Conservation (phyloP, 495 filamentous ascomycete species). For the Neurospora sublineolata region DNA sequence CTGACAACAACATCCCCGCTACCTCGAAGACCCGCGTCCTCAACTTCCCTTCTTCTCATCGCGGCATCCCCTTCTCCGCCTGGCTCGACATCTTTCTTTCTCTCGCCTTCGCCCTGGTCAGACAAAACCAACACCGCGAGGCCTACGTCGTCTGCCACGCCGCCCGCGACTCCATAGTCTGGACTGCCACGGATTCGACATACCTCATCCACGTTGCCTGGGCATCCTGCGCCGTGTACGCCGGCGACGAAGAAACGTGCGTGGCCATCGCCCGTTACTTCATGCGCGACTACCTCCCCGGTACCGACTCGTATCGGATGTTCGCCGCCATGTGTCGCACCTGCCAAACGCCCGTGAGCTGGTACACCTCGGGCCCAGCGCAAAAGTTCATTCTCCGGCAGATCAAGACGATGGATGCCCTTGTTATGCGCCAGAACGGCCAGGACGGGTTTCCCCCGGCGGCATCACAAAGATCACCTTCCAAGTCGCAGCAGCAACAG, state of each 20-base stretch:
- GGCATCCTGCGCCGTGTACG: conserved; percentile 71
- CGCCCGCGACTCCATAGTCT: conserved; percentile 66
- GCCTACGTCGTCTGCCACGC: conserved; percentile 68
- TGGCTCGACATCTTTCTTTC: conserved; percentile 91
- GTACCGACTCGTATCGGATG: conserved; percentile 73
- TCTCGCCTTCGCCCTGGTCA: conserved; percentile 65
- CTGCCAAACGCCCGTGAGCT: conserved; percentile 45
- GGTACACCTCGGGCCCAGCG: conserved; percentile 47
- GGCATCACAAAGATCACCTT: neutral
- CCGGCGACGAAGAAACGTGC: conserved; percentile 68
- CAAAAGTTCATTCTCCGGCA: conserved; percentile 86
- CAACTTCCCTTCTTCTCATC: conserved; percentile 51
- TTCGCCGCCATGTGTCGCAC: conserved; percentile 61
- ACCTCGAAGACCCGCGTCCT: neutral
- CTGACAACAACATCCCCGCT: neutral
- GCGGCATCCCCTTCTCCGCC: conserved; percentile 62
- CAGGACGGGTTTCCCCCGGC: neutral
- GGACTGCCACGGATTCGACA: conserved; percentile 53
- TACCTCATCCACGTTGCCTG: conserved; percentile 71
- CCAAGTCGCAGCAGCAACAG: neutral
- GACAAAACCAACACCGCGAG: conserved; percentile 41
- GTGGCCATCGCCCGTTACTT: conserved; percentile 63
- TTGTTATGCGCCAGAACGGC: conserved; percentile 10
- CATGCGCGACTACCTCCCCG: conserved; percentile 74
- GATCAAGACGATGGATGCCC: conserved; percentile 76